phyloP scores from a whole-genome alignment of 192 early-diverging fungal species.

The Coemansia sp. region DNA sequence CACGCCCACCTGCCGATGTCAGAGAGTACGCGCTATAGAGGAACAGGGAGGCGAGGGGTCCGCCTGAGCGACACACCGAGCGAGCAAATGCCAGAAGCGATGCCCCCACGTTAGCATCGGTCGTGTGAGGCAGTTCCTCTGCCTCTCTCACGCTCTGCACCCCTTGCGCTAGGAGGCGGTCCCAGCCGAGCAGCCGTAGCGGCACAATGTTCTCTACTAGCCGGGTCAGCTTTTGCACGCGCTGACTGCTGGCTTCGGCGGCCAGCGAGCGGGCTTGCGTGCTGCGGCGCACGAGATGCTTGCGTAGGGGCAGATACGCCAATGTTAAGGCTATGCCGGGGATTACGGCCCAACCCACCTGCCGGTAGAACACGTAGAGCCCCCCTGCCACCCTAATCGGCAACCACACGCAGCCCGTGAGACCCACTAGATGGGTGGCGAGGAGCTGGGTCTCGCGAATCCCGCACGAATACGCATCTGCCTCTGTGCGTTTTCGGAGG shows the following conservation, averaged over 20 bases:
- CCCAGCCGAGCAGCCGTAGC: conserved; percentile 35
- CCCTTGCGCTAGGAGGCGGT: neutral
- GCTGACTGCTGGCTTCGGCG: neutral
- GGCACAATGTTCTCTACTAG: conserved; percentile 27
- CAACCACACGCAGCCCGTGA: conserved; percentile 18
- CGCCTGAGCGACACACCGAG: conserved; percentile 25
- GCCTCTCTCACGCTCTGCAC: conserved; percentile 10
- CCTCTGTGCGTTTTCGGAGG: neutral
- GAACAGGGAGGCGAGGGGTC: conserved; percentile 27
- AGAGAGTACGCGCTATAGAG: conserved; percentile 21
- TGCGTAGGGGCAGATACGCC: conserved; percentile 33
- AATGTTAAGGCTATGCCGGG: conserved; percentile 20
- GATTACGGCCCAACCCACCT: conserved; percentile 34
- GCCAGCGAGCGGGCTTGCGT: neutral
- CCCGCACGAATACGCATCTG: conserved; percentile 33
- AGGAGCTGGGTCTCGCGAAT: conserved; percentile 11
- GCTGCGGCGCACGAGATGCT: neutral
- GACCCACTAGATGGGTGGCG: conserved; percentile 12
- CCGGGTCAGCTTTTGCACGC: conserved; percentile 9
- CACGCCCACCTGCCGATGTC: neutral
- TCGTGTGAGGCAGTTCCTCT: conserved; percentile 5
- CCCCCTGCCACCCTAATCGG: conserved; percentile 18
- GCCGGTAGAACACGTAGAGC: conserved; percentile 33
- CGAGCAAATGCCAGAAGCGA: conserved; percentile 8
- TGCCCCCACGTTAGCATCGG: neutral